These are phyloP conservation scores for Centrapalus pauciflorus DNA, from an alignment of 129 eudicot genomes.

Conservation along the genomic window DNA sequence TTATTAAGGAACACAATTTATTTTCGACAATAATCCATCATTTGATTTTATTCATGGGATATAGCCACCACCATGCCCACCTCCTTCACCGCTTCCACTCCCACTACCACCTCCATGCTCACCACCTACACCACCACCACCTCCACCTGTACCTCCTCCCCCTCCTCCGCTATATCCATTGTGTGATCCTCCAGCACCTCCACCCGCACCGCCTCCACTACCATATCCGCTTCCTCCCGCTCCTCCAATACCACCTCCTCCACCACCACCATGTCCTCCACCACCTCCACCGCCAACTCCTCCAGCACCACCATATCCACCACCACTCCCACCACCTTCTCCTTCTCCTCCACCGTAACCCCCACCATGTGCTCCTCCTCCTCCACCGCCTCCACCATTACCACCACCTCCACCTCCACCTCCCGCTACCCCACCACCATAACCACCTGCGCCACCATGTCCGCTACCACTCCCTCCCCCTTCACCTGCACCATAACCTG, in stretches of 20 bases:
- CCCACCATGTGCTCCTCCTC: constrained; percentile 28
- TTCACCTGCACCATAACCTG: constrained; percentile 23
- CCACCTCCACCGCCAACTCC: constrained; percentile 40
- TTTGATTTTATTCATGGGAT: constrained; percentile 12
- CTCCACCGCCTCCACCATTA: constrained; percentile 20
- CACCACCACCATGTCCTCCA: constrained; percentile 32
- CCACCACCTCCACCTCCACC: constrained; percentile 28
- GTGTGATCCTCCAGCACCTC: constrained; percentile 20
- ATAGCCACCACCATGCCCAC: constrained; percentile 35
- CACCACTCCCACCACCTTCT: constrained; percentile 34
- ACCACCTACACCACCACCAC: constrained; percentile 31
- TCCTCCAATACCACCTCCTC: constrained; percentile 22
- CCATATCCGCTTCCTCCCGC: constrained; percentile 40
- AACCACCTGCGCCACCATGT: constrained; percentile 25
- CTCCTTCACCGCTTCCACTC: constrained; percentile 36
- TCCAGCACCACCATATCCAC: constrained; percentile 35
- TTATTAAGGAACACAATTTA: not conserved
- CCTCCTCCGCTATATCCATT: constrained; percentile 32
- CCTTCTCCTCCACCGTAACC: constrained; percentile 39
- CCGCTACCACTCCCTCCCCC: constrained; percentile 46
- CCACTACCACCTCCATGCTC: constrained; percentile 25
- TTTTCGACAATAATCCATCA: not conserved
- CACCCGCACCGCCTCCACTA: constrained; percentile 32
- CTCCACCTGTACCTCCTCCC: constrained; percentile 37
- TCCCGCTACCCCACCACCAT: constrained; percentile 27